Conservation (phyloP, 495 filamentous ascomycete genomes). For the Neurospora africana region DNA sequence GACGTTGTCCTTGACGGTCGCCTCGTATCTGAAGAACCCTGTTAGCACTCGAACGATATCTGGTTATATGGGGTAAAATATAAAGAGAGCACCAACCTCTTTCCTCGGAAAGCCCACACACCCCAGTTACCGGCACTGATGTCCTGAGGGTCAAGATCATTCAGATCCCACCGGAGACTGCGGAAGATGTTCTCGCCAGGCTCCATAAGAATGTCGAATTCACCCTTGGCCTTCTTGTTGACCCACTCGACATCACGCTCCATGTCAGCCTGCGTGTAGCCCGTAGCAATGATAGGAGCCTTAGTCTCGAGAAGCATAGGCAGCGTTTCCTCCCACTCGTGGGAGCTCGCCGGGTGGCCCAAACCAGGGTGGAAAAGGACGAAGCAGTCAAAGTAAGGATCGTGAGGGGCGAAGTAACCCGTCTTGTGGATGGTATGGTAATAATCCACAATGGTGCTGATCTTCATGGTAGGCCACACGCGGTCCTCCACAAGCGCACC, state of each 20-base stretch:
- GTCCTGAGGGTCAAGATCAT: constrained; percentile 90
- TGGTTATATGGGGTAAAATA: background rate
- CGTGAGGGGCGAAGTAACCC: constrained; percentile 79
- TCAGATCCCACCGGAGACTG: constrained; percentile 93
- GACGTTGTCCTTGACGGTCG: constrained; percentile 39
- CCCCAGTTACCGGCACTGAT: constrained; percentile 95
- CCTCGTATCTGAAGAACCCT: constrained; percentile 43
- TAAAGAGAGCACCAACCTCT: constrained; percentile 57
- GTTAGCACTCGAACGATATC: constrained; percentile 18
- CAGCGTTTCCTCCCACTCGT: constrained; percentile 88
- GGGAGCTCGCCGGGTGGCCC: constrained; percentile 81
- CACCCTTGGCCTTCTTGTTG: constrained; percentile 65
- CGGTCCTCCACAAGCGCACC: constrained; percentile 86
- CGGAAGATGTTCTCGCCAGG: constrained; percentile 91
- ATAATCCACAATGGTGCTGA: constrained; percentile 94
- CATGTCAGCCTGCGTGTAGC: constrained; percentile 94
- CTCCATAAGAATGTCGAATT: constrained; percentile 85
- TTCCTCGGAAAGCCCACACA: constrained; percentile 90
- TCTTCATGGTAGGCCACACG: constrained; percentile 76
- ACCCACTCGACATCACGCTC: constrained; percentile 85
- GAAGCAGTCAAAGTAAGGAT: constrained; percentile 96
- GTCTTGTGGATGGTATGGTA: constrained; percentile 93
- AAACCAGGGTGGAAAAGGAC: constrained; percentile 93
- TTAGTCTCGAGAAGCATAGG: constrained; percentile 90
- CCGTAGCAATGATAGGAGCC: constrained; percentile 82